Evolutionary conservation across 2,329 filamentous ascomycete species (phyloP), one percentile per base, ranked within the genome.

Genomic region (Aspergillus floridensis): DNA sequence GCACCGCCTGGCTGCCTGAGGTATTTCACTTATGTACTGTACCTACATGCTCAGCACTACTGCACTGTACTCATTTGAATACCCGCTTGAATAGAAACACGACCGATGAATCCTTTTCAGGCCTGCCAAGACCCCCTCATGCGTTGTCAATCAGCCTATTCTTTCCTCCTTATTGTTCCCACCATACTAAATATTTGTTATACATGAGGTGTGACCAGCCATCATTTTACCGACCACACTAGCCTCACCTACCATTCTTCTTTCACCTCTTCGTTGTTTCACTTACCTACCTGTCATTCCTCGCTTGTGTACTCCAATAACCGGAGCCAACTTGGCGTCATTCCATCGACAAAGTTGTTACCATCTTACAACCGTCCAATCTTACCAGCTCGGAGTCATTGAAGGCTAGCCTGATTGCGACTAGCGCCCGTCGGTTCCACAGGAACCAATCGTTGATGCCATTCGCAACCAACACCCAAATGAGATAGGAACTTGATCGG

Each of bases 381-480:
- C 24, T 26, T 26, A 26, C 24, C 24, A 26, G 24, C 24, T 26
- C 8, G 7, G 26, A 29, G 7, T 5, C 48, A 26, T 29, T 19
- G 48, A 49, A 31, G 51, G 16, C 48, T 48, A 49, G 35, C 38
- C 48, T 12, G 19, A 49, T 56, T 26, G n/a, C 31, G 41, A 32
- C 56, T 61, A 60, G 58, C 24, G 51, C 49, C 60, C 55, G 55
- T 53, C 55, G 21, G 46, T 31, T 53, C 58, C 47, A 32, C 48
- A 53, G 58, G 48, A 38, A 60, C 60, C 54, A 59, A 61, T 59
- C 51, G 47, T 41, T 35, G 32, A 35, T 41, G 48, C 2, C 22
- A 24, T 46, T 14, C 29, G 12, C 38, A 38, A 10, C n/a, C 53
- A 21, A 19, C 38, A 26, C 11, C 26, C 32, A 47, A 38, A 41